These are phyloP conservation scores for Intubia oerlemansii DNA, from an alignment of 2,329 filamentous ascomycete species.

Conservation along the genomic window DNA sequence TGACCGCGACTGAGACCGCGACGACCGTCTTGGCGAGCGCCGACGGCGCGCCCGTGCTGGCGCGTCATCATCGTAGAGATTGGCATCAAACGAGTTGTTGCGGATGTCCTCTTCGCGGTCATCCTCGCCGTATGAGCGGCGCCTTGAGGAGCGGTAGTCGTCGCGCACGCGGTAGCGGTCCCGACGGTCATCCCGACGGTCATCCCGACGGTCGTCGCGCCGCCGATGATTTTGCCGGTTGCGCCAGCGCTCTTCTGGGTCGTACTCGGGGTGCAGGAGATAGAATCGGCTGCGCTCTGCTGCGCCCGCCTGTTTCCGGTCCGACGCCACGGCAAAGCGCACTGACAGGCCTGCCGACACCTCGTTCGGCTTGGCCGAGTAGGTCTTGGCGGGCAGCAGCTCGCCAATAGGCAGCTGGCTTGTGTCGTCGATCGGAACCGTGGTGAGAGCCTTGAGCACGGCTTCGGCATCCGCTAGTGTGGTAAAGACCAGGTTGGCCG, in stretches of 20 bases:
- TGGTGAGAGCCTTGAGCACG: constrained; percentile 31
- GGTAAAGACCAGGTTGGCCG: constrained; percentile 66
- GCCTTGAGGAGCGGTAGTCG: no score
- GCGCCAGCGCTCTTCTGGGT: constrained; percentile 52
- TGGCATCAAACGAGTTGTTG: constrained; percentile 39
- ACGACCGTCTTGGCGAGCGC: constrained; percentile 1
- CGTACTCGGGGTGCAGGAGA: constrained; percentile 72
- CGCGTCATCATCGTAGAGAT: constrained; percentile 37
- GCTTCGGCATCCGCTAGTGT: constrained; percentile 28
- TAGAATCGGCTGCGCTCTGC: constrained; percentile 76
- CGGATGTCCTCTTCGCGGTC: constrained; percentile 28
- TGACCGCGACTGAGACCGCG: constrained; percentile 1
- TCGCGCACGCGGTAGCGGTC: constrained; percentile 9
- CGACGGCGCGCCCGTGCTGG: constrained; percentile 2
- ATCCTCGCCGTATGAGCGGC: constrained; percentile 18
- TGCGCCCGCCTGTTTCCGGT: constrained; percentile 64
- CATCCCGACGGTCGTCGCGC: constrained; percentile 31
- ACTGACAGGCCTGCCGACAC: constrained; percentile 49
- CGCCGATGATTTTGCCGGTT: constrained; percentile 18
- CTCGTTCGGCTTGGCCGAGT: constrained; percentile 46
- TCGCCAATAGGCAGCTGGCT: constrained; percentile 38
- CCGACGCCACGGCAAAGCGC: constrained; percentile 50
- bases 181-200: constrained; percentile 22
- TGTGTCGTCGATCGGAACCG: constrained; percentile 22
- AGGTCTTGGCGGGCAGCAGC: constrained; percentile 44